Percentiles rank a stretch among this genome's conserved stretches.
phyloP scores from a whole-genome alignment of 1,284 basidiomycete species.

The Fomes fomentarius region DNA sequence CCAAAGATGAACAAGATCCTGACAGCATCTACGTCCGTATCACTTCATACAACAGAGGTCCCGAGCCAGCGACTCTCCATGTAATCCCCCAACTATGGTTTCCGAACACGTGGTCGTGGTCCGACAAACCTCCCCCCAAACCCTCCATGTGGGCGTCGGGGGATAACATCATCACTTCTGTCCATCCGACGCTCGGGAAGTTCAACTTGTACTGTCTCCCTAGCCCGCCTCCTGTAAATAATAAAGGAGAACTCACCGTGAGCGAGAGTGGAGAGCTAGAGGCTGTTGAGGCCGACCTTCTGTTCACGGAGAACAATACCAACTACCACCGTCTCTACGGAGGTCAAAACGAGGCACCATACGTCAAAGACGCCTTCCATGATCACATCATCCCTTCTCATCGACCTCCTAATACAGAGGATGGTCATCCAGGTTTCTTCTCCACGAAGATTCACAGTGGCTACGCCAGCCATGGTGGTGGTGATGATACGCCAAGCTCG shows the following conservation, averaged over 20 bases:
- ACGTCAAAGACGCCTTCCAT: conserved; percentile 98
- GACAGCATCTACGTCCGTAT: conserved; percentile 92
- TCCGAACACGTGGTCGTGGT: conserved; percentile 98
- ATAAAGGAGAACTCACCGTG: conserved; percentile 52
- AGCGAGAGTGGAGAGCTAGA: conserved; percentile 64
- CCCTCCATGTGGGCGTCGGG: conserved; percentile 68
- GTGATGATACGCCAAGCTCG: conserved; percentile 30
- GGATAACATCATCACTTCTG: conserved; percentile 71
- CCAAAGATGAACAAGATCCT: conserved; percentile 93
- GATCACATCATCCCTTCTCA: conserved; percentile 92
- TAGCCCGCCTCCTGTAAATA: conserved; percentile 87
- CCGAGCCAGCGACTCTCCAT: conserved; percentile 94
- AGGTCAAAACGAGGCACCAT: conserved; percentile 81
- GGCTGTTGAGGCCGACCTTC: conserved; percentile 77
- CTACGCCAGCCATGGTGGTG: conserved; percentile 39
- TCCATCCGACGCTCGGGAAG: conserved; percentile 75
- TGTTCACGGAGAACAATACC: conserved; percentile 98
- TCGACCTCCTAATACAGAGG: conserved; percentile 53
- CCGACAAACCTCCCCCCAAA: conserved; percentile 77
- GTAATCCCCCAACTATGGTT: conserved; percentile 97
- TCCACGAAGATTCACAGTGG: conserved; percentile 52
- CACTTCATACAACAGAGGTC: conserved; percentile 95
- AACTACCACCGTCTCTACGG: conserved; percentile 93
- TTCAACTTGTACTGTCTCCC: conserved; percentile 90
- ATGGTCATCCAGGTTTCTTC: conserved; percentile 42